These are phyloP conservation scores for Gymnopus androsaceus DNA, from an alignment of 1,284 basidiomycete species.

Conservation along the genomic window DNA sequence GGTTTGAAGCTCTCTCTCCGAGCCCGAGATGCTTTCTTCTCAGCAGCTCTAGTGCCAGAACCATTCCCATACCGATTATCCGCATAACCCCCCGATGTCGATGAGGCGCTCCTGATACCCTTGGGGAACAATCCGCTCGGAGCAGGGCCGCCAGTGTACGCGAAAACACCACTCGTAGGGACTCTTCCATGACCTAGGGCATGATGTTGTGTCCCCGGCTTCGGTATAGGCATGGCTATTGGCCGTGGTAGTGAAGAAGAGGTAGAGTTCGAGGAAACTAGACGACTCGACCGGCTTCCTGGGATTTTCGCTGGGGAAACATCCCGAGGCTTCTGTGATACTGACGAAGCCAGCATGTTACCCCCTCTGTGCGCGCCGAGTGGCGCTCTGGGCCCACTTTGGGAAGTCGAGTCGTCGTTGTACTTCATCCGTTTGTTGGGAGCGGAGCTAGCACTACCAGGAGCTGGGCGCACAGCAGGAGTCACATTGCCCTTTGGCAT, in stretches of 20 bases:
- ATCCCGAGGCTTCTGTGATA: conserved; percentile 24
- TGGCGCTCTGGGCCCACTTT: conserved; percentile 32
- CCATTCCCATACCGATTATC: conserved; percentile 8
- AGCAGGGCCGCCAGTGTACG: conserved; percentile 19
- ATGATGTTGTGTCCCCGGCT: conserved; percentile 49
- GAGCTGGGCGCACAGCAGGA: conserved; percentile 58
- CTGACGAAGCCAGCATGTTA: conserved; percentile 7
- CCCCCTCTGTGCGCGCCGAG: conserved; percentile 24
- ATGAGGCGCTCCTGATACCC: conserved; percentile 18
- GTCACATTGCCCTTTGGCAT: conserved; percentile 47
- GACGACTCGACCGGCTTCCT: conserved; percentile 29
- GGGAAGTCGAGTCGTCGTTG: conserved; percentile 22
- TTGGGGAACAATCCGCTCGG: conserved; percentile 23
- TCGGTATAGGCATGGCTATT: conserved; percentile 47
- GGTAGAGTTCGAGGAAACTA: conserved; percentile 22
- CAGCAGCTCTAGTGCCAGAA: conserved; percentile 30
- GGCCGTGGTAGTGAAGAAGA: conserved; percentile 37
- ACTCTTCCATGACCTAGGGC: conserved; percentile 52
- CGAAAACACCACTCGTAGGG: conserved; percentile 31
- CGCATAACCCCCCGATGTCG: conserved; percentile 1
- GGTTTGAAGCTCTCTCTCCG: conserved; percentile 78
- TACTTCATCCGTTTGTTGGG: conserved; percentile 60
- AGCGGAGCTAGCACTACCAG: conserved; percentile 44
- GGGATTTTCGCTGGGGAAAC: conserved; percentile 51
- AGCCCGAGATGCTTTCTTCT: conserved; percentile 50